Percentiles rank a stretch among this genome's conserved stretches.
Evolutionary conservation across 108 stramenopile species (phyloP).

Genomic region (Pseudonitzschia delicatissima): DNA sequence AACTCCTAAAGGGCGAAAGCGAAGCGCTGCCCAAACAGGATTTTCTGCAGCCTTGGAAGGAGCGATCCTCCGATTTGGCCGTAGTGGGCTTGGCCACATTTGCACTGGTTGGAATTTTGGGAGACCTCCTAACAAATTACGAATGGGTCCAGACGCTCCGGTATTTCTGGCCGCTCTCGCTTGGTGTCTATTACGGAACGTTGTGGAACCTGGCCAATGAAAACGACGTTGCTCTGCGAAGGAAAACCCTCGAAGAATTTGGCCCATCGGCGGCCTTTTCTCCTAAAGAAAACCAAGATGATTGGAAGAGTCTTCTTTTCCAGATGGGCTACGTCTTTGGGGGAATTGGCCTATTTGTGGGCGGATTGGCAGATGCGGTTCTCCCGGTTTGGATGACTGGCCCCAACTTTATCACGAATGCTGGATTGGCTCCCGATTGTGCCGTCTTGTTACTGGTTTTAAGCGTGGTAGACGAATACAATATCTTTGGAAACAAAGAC

Average conservation of each 20-base stretch:
- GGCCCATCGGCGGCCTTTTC: not conserved
- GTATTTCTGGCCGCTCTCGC: slow-evolving; percentile 31
- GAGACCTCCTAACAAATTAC: slow-evolving; percentile 3
- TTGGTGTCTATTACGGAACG: slow-evolving; percentile 61
- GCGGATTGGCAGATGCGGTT: slow-evolving; percentile 41
- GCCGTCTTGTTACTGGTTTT: slow-evolving; percentile 18
- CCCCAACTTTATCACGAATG: slow-evolving; percentile 30
- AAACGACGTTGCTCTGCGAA: no score
- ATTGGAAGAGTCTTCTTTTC: not conserved
- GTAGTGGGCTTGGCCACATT: not conserved
- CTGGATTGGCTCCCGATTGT: slow-evolving; percentile 34
- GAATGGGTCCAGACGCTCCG: slow-evolving; percentile 33
- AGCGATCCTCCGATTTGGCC: not conserved
- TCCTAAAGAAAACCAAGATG: not conserved
- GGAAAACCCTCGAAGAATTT: not conserved
- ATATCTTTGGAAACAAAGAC: not conserved
- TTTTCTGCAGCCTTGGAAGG: no score
- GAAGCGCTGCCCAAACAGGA: no score
- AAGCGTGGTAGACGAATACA: not conserved
- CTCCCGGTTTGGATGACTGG: slow-evolving; percentile 35
- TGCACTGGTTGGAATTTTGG: slow-evolving; percentile 4
- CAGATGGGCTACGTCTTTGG: slow-evolving; percentile 11
- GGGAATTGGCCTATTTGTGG: slow-evolving; percentile 54
- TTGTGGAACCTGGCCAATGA: slow-evolving; percentile 41
- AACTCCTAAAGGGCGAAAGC: no score